Evolutionary conservation across 1,284 basidiomycete species (phyloP).

Genomic region (Leccinum solheimii): DNA sequence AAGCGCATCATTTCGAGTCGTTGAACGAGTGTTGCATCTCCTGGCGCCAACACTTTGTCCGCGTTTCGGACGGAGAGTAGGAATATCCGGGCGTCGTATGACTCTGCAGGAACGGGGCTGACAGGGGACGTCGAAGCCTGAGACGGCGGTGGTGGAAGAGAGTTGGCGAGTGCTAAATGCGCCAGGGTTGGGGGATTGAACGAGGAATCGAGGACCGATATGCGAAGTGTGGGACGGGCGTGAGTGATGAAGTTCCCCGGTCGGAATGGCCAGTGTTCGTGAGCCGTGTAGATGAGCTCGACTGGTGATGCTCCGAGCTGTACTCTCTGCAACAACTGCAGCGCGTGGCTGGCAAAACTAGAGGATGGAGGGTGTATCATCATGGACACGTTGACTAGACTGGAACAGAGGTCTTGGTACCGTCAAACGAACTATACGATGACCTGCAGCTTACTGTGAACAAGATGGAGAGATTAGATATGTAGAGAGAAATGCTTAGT

Average conservation of each 20-base stretch:
- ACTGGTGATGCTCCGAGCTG: slow-evolving; percentile 47
- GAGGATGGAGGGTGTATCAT: slow-evolving; percentile 17
- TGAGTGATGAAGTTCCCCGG: slow-evolving; percentile 18
- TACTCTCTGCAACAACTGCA: slow-evolving; percentile 44
- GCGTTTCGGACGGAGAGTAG: slow-evolving; percentile 88
- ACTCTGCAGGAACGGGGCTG: slow-evolving; percentile 9
- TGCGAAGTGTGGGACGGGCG: slow-evolving; percentile 36
- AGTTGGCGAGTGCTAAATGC: slow-evolving; percentile 76
- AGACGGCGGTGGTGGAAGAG: slow-evolving; percentile 29
- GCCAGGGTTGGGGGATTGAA: slow-evolving; percentile 94
- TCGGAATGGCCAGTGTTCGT: slow-evolving; percentile 57
- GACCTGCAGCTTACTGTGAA: slow-evolving; percentile 3
- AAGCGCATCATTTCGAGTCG: slow-evolving; percentile 82
- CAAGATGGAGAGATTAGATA: slow-evolving; percentile 22
- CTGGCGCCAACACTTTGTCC: slow-evolving; percentile 76
- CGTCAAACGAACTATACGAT: neutral
- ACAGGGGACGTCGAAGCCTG: neutral
- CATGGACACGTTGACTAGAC: neutral
- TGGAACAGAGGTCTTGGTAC: neutral
- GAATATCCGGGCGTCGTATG: slow-evolving; percentile 77
- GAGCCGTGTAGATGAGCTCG: slow-evolving; percentile 56
- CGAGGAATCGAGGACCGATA: slow-evolving; percentile 85
- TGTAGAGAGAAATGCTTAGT: slow-evolving; percentile 27
- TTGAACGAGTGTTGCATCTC: slow-evolving; percentile 75
- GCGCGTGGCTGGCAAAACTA: slow-evolving; percentile 30